Base-by-base conservation (phyloP, 2,329 filamentous ascomycete species). In the Alternaria viburni region DNA sequence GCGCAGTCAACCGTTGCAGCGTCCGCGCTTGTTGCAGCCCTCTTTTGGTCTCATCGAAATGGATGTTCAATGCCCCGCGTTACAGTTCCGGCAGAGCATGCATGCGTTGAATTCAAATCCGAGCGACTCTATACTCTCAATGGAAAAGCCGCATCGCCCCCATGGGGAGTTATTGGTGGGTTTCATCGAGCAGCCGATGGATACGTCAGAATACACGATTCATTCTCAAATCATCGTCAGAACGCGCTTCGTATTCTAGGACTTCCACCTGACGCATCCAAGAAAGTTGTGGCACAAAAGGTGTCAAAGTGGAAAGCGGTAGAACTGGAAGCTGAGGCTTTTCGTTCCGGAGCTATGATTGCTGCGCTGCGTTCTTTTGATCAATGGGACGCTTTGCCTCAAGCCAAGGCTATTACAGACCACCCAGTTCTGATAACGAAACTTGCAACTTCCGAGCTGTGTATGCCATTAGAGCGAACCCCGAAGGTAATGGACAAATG, bases 131-230 rank as follows among this genome's bases (percentile, higher is more conserved):
- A 86, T 59, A 74, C 73, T 0, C 71, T 88, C 4, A 72, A 83
- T 23, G 80, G 79, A 4, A 71, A 77, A n/a, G 70, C 77, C 13
- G 64, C 67, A 5, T 68, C 74, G 0, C 74, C 79, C 0, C 55
- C 75, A 0, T 84, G 80, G 76, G 82, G 81, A 0, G 74, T 79
- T 0, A 80, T 88, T 4, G 85, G 86, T 3, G 87, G 86, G 0
- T 68, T 88, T 0, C 83, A 89, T 68, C 79, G 78, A 56, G 83
- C 86, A 0, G 72, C 74, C 0, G 86, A 88, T 61, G 86, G 86
- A 1, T 78, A 85, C 54, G 82, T 89, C 3, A 81, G 86, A 3
- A 82, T 88, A 49, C 87, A 89, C 64, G 86, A 88, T 57, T 73
- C 73, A 0, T 88, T 88, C 59, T 79, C 82, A 0, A 82, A 87